phyloP scores from a whole-genome alignment of 805 yeast genomes.

The Metschnikowia chrysomelidarum region DNA sequence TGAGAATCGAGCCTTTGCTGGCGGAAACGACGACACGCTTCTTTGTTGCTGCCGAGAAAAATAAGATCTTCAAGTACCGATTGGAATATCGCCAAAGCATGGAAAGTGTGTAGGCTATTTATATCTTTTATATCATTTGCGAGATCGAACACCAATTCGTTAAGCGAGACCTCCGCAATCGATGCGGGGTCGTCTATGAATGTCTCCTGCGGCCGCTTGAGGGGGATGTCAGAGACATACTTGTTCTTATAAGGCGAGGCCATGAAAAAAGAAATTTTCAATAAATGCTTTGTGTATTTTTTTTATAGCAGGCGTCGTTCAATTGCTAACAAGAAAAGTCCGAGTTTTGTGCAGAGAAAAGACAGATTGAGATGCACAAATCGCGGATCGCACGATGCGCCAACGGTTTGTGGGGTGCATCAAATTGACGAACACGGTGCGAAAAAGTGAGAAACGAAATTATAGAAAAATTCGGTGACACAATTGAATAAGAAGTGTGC shows the following conservation, averaged over 20 bases:
- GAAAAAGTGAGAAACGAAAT: too few species aligned
- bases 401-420: too few species aligned
- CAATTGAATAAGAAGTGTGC: too few species aligned
- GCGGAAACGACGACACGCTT: conserved; percentile 25
- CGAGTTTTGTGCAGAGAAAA: too few species aligned
- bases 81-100: conserved; percentile 32
- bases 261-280: conserved; percentile 1
- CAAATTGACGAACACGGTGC: too few species aligned
- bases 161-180: conserved; percentile 31
- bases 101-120: conserved; percentile 34
- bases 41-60: conserved; percentile 26
- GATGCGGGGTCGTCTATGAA: conserved; percentile 40
- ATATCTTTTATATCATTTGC: conserved; percentile 30
- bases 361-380: too few species aligned
- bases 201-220: conserved; percentile 38
- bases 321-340: too few species aligned
- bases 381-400: too few species aligned
- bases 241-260: conserved; percentile 12
- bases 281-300: background rate
- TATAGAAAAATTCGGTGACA: too few species aligned
- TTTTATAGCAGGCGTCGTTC: too few species aligned
- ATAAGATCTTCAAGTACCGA: conserved; percentile 34
- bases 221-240: conserved; percentile 31
- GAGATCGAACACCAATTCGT: conserved; percentile 36
- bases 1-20: conserved; percentile 24